These are phyloP conservation scores for Quercus wislizeni DNA, from an alignment of 306 rosid species.

Conservation along the genomic window DNA sequence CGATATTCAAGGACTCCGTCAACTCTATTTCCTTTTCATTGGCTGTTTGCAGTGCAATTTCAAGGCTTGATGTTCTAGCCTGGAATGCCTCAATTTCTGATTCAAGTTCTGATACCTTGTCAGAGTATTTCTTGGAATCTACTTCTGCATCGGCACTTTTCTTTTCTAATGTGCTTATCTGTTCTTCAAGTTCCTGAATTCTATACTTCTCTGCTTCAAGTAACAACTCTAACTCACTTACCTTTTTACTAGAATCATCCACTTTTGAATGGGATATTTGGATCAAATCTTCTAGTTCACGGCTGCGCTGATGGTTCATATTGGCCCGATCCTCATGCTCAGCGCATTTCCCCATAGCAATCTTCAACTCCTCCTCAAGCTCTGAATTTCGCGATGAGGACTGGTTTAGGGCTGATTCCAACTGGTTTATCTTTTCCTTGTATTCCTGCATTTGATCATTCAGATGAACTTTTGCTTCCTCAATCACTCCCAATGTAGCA, in stretches of 20 bases:
- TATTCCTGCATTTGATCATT: conserved; percentile 49
- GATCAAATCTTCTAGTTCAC: conserved; percentile 86
- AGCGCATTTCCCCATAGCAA: conserved; percentile 42
- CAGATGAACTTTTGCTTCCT: conserved; percentile 61
- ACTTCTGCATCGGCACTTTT: conserved; percentile 52
- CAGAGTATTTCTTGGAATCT: conserved; percentile 47
- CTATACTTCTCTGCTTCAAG: conserved; percentile 86
- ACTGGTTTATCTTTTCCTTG: conserved; percentile 51
- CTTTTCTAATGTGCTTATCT: conserved; percentile 58
- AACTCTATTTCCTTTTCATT: conserved; percentile 61
- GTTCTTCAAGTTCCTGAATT: conserved; percentile 92
- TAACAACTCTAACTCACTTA: conserved; percentile 73
- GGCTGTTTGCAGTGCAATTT: conserved; percentile 49
- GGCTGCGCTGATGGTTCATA: conserved; percentile 62
- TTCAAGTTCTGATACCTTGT: conserved; percentile 48
- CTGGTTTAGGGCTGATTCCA: conserved; percentile 62
- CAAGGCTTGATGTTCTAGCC: conserved; percentile 59
- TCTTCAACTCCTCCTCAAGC: conserved; percentile 78
- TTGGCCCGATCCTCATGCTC: conserved; percentile 81
- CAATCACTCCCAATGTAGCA: conserved; percentile 42
- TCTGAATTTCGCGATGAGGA: conserved; percentile 44
- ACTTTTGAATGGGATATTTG: conserved; percentile 69
- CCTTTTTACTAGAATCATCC: conserved; percentile 65
- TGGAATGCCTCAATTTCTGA: conserved; percentile 77
- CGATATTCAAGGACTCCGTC: conserved; percentile 45